A percentile compares a stretch with the other conserved stretches of the same genome.
These are phyloP conservation scores for Carex kokanica DNA, from an alignment of 176 grass and related monocot genomes.

Conservation along the genomic window DNA sequence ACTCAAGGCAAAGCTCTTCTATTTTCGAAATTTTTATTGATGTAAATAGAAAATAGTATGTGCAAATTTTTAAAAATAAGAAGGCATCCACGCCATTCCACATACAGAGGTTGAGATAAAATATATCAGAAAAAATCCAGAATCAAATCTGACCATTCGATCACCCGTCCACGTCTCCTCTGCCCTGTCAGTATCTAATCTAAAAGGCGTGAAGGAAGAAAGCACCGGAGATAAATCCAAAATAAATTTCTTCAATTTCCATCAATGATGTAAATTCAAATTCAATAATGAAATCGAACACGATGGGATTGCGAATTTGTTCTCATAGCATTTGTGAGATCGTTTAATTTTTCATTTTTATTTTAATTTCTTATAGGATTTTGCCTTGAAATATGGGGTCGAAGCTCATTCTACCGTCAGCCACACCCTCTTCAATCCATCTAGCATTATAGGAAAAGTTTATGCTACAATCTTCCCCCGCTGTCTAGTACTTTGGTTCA, in stretches of 20 bases:
- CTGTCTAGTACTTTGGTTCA: background rate
- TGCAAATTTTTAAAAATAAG: no score
- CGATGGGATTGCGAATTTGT: conserved; percentile 63
- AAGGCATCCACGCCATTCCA: no score
- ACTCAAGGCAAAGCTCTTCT: no score
- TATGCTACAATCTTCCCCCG: background rate
- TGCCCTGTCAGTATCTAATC: background rate
- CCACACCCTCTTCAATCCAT: conserved; percentile 71
- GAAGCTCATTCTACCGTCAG: conserved; percentile 66
- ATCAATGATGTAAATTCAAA: background rate
- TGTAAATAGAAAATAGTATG: no score
- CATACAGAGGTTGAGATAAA: no score
- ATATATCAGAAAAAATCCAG: no score
- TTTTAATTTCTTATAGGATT: conserved; percentile 66
- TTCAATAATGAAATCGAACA: conserved; percentile 37
- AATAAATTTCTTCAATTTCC: background rate
- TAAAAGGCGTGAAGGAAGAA: conserved; percentile 25
- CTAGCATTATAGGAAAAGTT: conserved; percentile 68
- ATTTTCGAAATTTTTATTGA: no score
- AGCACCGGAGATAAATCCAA: background rate
- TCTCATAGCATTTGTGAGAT: background rate
- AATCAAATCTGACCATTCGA: conserved; percentile 41
- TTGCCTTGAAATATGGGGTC: conserved; percentile 46
- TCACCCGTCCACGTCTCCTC: conserved; percentile 6
- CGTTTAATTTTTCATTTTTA: background rate